A percentile compares a stretch with the other conserved stretches of the same genome.
These are phyloP conservation scores for Zymoseptoria tritici DNA, from an alignment of 2,329 filamentous ascomycete genomes.

Conservation along the genomic window DNA sequence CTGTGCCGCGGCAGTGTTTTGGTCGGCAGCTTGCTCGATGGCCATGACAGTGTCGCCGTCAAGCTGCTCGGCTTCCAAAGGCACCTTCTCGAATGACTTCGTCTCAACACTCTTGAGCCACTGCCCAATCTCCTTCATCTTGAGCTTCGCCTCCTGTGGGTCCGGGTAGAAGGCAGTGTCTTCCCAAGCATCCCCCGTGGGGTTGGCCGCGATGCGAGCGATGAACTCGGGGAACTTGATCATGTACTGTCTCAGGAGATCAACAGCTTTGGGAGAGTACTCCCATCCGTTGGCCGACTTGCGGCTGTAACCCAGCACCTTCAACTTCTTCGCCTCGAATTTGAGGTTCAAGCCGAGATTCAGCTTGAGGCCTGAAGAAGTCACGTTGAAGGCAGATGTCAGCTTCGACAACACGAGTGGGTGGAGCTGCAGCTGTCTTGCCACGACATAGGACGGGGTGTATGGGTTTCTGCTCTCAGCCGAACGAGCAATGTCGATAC, in stretches of 20 bases:
- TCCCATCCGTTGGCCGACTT: conserved; percentile 87
- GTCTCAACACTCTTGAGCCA: conserved; percentile 91
- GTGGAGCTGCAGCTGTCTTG: conserved; percentile 71
- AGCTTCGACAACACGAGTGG: conserved; percentile 89
- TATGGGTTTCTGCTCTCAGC: conserved; percentile 69
- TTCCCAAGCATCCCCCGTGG: conserved; percentile 72
- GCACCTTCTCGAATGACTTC: conserved; percentile 90
- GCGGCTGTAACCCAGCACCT: conserved; percentile 90
- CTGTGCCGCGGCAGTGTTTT: conserved; percentile 37
- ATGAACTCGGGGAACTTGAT: conserved; percentile 92
- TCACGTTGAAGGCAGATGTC: conserved; percentile 85
- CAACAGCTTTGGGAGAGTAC: conserved; percentile 77
- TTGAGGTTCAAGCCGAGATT: conserved; percentile 95
- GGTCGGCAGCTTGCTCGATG: conserved; percentile 70
- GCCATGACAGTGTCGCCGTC: conserved; percentile 81
- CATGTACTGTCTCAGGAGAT: conserved; percentile 82
- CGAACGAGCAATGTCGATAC: conserved; percentile 61
- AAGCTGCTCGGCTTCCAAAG: conserved; percentile 89
- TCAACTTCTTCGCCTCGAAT: conserved; percentile 90
- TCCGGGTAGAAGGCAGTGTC: conserved; percentile 82
- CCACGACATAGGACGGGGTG: conserved; percentile 80
- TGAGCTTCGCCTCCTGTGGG: conserved; percentile 60
- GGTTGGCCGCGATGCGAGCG: conserved; percentile 75
- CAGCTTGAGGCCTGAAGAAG: conserved; percentile 70
- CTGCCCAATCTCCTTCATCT: conserved; percentile 85